A percentile compares a stretch with the other conserved stretches of the same genome.
Evolutionary conservation across 2,329 filamentous ascomycete genomes (phyloP).

Genomic region (Fusarium sp.): DNA sequence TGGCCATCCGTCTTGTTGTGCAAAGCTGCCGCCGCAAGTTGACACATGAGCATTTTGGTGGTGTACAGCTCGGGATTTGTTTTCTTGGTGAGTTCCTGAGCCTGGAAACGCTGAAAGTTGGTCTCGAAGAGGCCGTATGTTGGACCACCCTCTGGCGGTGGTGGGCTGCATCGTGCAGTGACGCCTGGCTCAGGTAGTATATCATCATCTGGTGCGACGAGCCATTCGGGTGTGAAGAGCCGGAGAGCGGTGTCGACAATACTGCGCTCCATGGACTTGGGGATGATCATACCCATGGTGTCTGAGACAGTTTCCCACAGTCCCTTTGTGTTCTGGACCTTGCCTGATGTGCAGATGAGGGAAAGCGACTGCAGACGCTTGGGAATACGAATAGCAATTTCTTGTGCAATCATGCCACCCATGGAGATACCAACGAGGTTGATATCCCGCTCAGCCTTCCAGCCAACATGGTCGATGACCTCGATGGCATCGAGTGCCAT

Average conservation of each 20-base stretch:
- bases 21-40: conserved; percentile 82
- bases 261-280: conserved; percentile 75
- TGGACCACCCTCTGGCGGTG: conserved; percentile 41
- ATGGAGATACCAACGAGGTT: conserved; percentile 84
- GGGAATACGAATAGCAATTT: conserved; percentile 70
- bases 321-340: conserved; percentile 69
- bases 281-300: conserved; percentile 68
- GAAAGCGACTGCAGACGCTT: conserved; percentile 64
- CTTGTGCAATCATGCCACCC: conserved; percentile 93
- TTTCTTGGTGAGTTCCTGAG: conserved; percentile 80
- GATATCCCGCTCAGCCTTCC: conserved; percentile 63
- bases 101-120: conserved; percentile 85
- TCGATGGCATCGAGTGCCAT: conserved; percentile 86
- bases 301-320: conserved; percentile 72
- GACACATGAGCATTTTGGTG: conserved; percentile 75
- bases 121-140: conserved; percentile 70
- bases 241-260: conserved; percentile 72
- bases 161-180: conserved; percentile 54
- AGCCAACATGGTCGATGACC: conserved; percentile 74
- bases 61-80: conserved; percentile 69
- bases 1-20: conserved; percentile 76
- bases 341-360: conserved; percentile 70
- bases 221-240: conserved; percentile 74
- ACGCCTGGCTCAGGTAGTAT: conserved; percentile 56
- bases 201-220: conserved; percentile 69